A percentile compares a stretch with the other conserved stretches of the same genome.
Conservation (phyloP, 2,329 filamentous ascomycete genomes). For the Diaporthe ampelina region DNA sequence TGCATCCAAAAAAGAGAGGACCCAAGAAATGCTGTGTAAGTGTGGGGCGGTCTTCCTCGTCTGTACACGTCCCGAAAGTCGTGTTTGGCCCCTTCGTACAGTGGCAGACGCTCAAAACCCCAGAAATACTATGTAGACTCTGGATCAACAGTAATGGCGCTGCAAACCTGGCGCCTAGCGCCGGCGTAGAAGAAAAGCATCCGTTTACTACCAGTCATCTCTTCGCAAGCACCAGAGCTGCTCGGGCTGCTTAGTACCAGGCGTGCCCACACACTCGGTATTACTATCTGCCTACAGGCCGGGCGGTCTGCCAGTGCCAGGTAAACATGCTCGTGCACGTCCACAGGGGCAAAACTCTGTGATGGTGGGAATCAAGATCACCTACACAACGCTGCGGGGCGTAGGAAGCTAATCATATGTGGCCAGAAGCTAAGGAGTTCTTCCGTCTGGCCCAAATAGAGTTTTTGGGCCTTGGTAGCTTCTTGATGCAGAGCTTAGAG, state of each 20-base stretch:
- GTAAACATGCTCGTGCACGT: background rate
- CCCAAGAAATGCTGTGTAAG: no score
- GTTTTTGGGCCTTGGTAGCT: background rate
- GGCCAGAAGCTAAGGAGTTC: background rate
- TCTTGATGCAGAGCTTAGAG: background rate
- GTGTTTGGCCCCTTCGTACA: no score
- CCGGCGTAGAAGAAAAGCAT: background rate
- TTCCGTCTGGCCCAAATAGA: conserved; percentile 17
- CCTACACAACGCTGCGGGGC: conserved; percentile 4
- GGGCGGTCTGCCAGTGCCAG: background rate
- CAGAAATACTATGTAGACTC: no score
- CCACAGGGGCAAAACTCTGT: background rate
- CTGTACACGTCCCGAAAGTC: no score
- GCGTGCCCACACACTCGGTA: background rate
- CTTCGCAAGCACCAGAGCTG: no score
- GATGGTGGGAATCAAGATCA: background rate
- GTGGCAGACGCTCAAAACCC: no score
- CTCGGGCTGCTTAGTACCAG: no score
- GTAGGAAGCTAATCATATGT: background rate
- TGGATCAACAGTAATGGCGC: no score
- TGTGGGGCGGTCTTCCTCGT: no score
- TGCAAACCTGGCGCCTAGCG: no score
- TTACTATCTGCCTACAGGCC: background rate
- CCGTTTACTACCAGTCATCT: background rate
- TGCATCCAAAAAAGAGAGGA: no score